A percentile compares a stretch with the other conserved stretches of the same genome.
Conservation (phyloP, 176 grass and related monocot genomes). For the Panicum miliaceum region DNA sequence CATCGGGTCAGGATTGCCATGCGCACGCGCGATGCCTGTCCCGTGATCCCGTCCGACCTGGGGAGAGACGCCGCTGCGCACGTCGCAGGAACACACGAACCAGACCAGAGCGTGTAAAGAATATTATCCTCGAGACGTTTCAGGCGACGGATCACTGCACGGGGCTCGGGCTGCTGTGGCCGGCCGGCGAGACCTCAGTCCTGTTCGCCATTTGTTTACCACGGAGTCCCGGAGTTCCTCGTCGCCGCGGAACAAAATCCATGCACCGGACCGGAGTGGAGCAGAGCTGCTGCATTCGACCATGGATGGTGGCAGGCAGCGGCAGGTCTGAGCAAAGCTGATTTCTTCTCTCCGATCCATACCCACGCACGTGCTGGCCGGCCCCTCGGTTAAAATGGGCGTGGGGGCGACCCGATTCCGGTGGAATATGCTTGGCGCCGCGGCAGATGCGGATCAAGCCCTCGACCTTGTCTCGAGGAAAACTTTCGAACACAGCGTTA, state of each 20-base stretch:
- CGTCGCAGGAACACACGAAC: background rate
- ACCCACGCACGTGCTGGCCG: background rate
- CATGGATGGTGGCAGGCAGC: constrained; percentile 4
- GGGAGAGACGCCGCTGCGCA: background rate
- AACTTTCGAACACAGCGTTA: too few species aligned
- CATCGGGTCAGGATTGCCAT: background rate
- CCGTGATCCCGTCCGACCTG: background rate
- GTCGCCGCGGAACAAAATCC: background rate
- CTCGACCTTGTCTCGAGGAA: too few species aligned
- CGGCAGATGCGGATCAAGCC: background rate
- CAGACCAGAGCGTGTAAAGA: background rate
- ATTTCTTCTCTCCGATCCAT: background rate
- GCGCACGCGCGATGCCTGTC: constrained; percentile 5
- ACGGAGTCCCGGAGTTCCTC: background rate
- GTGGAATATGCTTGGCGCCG: background rate
- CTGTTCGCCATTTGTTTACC: background rate
- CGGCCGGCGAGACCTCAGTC: background rate
- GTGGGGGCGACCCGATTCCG: background rate
- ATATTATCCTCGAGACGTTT: background rate
- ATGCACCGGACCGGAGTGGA: background rate
- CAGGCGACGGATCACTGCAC: background rate
- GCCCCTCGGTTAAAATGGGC: background rate
- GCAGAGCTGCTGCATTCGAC: background rate
- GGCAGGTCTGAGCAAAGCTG: constrained; percentile 9
- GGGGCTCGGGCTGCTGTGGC: background rate